These are phyloP conservation scores for Flaveria robusta DNA, from an alignment of 129 eudicot species.

Conservation along the genomic window DNA sequence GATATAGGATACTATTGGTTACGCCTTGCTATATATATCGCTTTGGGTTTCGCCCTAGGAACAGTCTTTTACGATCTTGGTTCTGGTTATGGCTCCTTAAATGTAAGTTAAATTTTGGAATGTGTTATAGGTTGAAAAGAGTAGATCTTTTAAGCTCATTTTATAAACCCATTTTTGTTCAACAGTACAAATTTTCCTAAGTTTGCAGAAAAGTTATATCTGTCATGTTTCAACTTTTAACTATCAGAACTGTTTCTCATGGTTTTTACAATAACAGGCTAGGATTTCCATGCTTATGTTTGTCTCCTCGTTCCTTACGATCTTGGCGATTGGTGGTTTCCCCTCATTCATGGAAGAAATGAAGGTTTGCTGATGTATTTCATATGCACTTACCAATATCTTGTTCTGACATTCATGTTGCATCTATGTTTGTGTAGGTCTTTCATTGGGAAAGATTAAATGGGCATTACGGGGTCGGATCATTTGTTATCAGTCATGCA, in stretches of 20 bases:
- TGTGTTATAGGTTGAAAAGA: slow-evolving; percentile 32
- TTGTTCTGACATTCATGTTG: background rate
- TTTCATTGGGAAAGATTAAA: too few relatives aligned
- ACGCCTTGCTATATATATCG: too few relatives aligned
- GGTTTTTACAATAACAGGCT: slow-evolving; percentile 44
- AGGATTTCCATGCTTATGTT: slow-evolving; percentile 66
- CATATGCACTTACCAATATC: background rate
- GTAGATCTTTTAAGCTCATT: slow-evolving; percentile 59
- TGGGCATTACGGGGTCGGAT: too few relatives aligned
- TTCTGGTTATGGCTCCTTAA: too few relatives aligned
- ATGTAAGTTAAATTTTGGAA: too few relatives aligned
- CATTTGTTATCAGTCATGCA: too few relatives aligned
- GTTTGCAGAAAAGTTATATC: too few relatives aligned
- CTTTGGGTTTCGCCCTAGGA: too few relatives aligned
- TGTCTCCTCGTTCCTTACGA: slow-evolving; percentile 61
- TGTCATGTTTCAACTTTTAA: background rate
- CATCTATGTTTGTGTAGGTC: too few relatives aligned
- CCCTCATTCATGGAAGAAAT: slow-evolving; percentile 87
- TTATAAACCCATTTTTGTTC: background rate
- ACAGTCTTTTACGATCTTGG: too few relatives aligned
- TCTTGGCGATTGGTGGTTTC: slow-evolving; percentile 80
- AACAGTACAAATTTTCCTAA: too few relatives aligned
- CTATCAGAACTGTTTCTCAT: background rate
- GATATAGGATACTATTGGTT: too few relatives aligned
- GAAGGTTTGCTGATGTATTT: slow-evolving; percentile 47